Percentiles rank a stretch among this genome's conserved stretches.
Conservation (phyloP, 352 stramenopile species). For the Phytophthora rubi region DNA sequence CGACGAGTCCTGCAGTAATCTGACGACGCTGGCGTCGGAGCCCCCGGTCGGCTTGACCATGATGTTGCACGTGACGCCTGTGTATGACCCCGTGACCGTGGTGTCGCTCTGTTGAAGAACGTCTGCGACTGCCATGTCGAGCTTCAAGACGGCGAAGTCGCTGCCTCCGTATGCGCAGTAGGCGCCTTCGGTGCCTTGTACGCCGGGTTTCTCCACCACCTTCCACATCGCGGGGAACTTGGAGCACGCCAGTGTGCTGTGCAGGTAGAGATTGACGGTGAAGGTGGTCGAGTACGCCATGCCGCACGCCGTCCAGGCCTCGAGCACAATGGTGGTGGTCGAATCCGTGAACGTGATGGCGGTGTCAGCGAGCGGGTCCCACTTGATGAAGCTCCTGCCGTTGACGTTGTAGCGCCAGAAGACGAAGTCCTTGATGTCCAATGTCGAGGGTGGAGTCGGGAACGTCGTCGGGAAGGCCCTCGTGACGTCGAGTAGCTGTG, state of each 20-base stretch:
- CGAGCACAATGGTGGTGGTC: constrained; percentile 46
- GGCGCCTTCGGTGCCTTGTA: constrained; percentile 6
- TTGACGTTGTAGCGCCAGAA: constrained; percentile 64
- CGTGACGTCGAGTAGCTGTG: constrained; percentile 13
- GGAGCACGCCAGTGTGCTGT: constrained; percentile 31
- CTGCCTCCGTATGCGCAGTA: constrained; percentile 31
- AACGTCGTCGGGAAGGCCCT: constrained; percentile 4
- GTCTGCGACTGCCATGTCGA: constrained; percentile 11
- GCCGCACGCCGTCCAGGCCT: constrained; percentile 69
- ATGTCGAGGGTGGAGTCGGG: background rate
- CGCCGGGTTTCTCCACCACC: constrained; percentile 15
- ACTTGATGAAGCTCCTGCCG: constrained; percentile 11
- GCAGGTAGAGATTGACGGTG: constrained; percentile 42
- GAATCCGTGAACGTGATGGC: constrained; percentile 36
- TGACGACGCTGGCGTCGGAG: constrained; percentile 3
- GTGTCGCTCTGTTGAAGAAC: constrained; percentile 4
- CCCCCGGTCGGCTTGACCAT: constrained; percentile 23
- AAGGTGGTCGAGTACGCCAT: constrained; percentile 32
- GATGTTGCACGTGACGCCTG: constrained; percentile 17
- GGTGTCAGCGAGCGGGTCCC: constrained; percentile 11
- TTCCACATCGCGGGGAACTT: constrained; percentile 26
- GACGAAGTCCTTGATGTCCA: constrained; percentile 18
- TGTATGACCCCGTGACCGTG: constrained; percentile 12
- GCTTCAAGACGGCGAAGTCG: constrained; percentile 27
- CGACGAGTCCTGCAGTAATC: constrained; percentile 7